phyloP scores from a whole-genome alignment of 495 filamentous ascomycete genomes.

The Cercophora samala region DNA sequence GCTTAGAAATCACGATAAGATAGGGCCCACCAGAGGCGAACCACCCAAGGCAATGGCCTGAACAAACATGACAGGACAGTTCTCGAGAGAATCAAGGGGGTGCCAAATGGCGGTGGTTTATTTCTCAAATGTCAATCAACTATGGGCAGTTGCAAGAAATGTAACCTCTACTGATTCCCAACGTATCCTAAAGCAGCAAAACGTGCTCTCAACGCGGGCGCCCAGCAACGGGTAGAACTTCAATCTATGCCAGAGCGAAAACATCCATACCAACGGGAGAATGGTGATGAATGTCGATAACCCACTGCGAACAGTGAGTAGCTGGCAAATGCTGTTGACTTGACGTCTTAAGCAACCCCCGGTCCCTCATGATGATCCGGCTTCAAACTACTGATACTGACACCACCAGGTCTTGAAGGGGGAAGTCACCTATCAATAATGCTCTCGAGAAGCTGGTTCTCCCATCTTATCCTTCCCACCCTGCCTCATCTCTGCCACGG shows the following conservation, averaged over 20 bases:
- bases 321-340: slow-evolving; percentile 29
- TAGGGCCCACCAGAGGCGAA: slow-evolving; percentile 1
- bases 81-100: too few relatives aligned
- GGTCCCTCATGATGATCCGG: too few relatives aligned
- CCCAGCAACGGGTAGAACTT: slow-evolving; percentile 36
- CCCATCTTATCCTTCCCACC: not conserved
- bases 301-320: slow-evolving; percentile 28
- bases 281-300: slow-evolving; percentile 34
- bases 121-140: not conserved
- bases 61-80: not conserved
- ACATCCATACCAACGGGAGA: slow-evolving; percentile 32
- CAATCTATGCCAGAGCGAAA: slow-evolving; percentile 40
- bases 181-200: slow-evolving; percentile 29
- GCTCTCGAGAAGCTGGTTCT: too few relatives aligned
- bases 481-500: not conserved
- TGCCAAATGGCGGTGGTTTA: not conserved
- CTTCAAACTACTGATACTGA: not conserved
- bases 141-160: slow-evolving; percentile 3
- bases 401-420: not conserved
- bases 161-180: slow-evolving; percentile 44
- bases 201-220: slow-evolving; percentile 36
- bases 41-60: not conserved
- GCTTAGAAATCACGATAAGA: slow-evolving; percentile 15
- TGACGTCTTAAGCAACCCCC: slow-evolving; percentile 10
- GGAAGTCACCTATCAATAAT: not conserved